Evolutionary conservation across 2,329 filamentous ascomycete genomes (phyloP).

Genomic region (Colletotrichum euphorbiae): DNA sequence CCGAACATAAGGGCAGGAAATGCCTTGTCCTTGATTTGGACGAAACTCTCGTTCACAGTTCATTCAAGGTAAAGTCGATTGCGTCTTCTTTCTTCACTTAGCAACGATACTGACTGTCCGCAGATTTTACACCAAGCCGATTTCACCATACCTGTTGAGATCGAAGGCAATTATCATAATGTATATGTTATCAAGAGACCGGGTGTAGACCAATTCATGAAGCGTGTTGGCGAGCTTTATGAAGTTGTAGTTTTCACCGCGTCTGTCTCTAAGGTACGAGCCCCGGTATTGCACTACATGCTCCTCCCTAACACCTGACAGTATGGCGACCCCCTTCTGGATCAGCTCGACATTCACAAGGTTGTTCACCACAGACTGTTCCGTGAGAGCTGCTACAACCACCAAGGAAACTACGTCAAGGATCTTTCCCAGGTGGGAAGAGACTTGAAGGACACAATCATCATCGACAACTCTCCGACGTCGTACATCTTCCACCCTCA

Average conservation of each 20-base stretch:
- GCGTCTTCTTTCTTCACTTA: neutral
- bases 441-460: slow-evolving; percentile 96
- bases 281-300: slow-evolving; percentile 35
- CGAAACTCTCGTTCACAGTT: slow-evolving; percentile 97
- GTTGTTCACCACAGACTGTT: slow-evolving; percentile 97
- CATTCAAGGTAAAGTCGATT: slow-evolving; percentile 83
- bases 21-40: slow-evolving; percentile 96
- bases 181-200: slow-evolving; percentile 99
- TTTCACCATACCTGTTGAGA: slow-evolving; percentile 98
- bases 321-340: slow-evolving; percentile 96
- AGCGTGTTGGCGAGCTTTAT: slow-evolving; percentile 95
- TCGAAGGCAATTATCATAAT: slow-evolving; percentile 98
- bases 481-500: slow-evolving; percentile 99
- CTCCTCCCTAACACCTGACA: slow-evolving; percentile 51
- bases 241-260: slow-evolving; percentile 99
- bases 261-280: slow-evolving; percentile 90
- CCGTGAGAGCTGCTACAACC: slow-evolving; percentile 98
- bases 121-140: slow-evolving; percentile 98
- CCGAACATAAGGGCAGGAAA: slow-evolving; percentile 87
- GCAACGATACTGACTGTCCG: slow-evolving; percentile 28
- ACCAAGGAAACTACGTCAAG: slow-evolving; percentile 99
- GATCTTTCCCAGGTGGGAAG: slow-evolving; percentile 97
- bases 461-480: slow-evolving; percentile 99
- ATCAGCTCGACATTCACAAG: slow-evolving; percentile 96
- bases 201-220: slow-evolving; percentile 99